Base-by-base conservation (phyloP, 371 early-diverging fungal species). In the Apophysomyces variabilis region DNA sequence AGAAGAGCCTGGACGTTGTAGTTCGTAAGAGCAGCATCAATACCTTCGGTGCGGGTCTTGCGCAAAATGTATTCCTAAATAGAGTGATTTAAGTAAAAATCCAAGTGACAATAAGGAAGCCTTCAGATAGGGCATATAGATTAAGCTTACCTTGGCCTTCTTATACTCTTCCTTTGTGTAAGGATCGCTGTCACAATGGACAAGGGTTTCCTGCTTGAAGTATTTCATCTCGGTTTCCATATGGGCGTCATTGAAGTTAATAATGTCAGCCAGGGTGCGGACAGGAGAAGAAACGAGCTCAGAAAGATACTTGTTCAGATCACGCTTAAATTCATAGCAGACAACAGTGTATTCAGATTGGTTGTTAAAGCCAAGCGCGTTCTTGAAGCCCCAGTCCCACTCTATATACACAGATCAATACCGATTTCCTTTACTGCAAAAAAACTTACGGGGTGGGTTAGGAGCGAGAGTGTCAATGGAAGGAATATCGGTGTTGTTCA, bases 291-390 rank as follows among this genome's bases (percentile, higher is more conserved):
- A 39, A 39, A 38, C 39, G 44, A 63, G 63, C 39, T 63, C 21
- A 16, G 63, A 50, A n/a, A 63, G 56, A 32, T 63, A 63, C 26
- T 63, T 63, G 57, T 63, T 63, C 63, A 63, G 47, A 57, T 63
- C 63, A 13, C 63, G 63, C 39, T 63, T 63, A 41, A 63, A 63
- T 63, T 63, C 63, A 21, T 63, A 63, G 63, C 63, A 63, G 18
- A 63, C 57, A 12, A 63, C 63, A 16, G 63, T 63, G 57, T 26
- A 63, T 54, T 63, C 63, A 18, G 63, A 63, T 32, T 63, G 56
- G 38, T 63, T 63, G 38, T 64, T 58, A 14, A n/a, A 47, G 26
- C 58, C 58, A 21, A 64, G 44, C 1, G 12, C 4, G n/a, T 64
- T 64, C 43, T 64, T 64, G 65, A 56, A 64, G 18, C 13, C 36